Conservation (phyloP, 2,329 filamentous ascomycete genomes). For the Diaporthe sp. region DNA sequence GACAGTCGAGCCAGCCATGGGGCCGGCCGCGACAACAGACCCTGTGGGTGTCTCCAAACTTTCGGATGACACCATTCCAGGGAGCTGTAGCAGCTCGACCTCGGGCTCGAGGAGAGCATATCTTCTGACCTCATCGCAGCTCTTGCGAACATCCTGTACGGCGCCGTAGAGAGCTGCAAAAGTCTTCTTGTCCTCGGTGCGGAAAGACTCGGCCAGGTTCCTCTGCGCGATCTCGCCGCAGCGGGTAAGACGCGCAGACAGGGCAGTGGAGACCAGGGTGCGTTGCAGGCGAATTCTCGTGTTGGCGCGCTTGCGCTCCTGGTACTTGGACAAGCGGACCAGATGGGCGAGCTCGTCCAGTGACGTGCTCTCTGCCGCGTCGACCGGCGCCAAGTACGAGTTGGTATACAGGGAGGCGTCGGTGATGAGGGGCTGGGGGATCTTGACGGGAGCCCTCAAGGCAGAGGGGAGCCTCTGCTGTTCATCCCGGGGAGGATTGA, state of each 20-base stretch:
- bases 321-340: slow-evolving; percentile 82
- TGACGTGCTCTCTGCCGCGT: slow-evolving; percentile 75
- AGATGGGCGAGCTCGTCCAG: slow-evolving; percentile 83
- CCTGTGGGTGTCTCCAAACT: slow-evolving; percentile 63
- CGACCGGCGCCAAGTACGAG: slow-evolving; percentile 69
- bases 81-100: slow-evolving; percentile 71
- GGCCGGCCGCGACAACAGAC: slow-evolving; percentile 50
- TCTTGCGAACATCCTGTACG: slow-evolving; percentile 82
- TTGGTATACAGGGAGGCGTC: slow-evolving; percentile 77
- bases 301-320: slow-evolving; percentile 82
- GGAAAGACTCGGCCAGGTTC: slow-evolving; percentile 82
- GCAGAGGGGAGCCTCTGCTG: slow-evolving; percentile 37
- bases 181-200: slow-evolving; percentile 81
- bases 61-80: slow-evolving; percentile 62
- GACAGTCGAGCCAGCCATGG: slow-evolving; percentile 57
- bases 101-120: slow-evolving; percentile 81
- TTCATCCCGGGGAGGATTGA: slow-evolving; percentile 38
- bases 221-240: slow-evolving; percentile 81
- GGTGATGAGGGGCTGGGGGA: slow-evolving; percentile 69
- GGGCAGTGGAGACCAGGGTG: slow-evolving; percentile 79
- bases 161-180: slow-evolving; percentile 83
- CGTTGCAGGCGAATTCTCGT: slow-evolving; percentile 80
- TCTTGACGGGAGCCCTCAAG: slow-evolving; percentile 39
- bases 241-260: slow-evolving; percentile 80
- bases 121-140: slow-evolving; percentile 78